Evolutionary conservation across 352 stramenopile species (phyloP).

Genomic region (Phytophthora aleatoria): DNA sequence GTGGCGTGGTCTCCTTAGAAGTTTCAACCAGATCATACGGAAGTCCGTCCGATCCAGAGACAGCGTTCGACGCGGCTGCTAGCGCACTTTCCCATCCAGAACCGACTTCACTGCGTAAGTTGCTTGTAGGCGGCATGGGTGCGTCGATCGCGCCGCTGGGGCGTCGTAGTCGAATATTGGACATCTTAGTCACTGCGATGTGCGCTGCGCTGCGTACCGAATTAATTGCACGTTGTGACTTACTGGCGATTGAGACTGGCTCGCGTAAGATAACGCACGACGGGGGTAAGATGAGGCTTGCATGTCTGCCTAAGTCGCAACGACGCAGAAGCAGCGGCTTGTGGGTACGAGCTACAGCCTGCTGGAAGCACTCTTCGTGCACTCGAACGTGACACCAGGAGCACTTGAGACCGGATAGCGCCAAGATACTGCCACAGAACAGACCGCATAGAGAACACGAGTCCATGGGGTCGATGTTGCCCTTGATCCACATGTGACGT

Average conservation of each 20-base stretch:
- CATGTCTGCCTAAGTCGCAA: conserved; percentile 77
- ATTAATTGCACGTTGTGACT: conserved; percentile 70
- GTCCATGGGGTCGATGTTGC: conserved; percentile 86
- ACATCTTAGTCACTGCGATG: conserved; percentile 76
- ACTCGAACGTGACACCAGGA: conserved; percentile 83
- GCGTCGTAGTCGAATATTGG: conserved; percentile 65
- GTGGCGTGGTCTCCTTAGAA: conserved; percentile 52
- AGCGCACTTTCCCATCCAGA: conserved; percentile 19
- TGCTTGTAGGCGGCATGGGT: conserved; percentile 24
- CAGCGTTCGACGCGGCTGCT: conserved; percentile 20
- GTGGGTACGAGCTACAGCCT: conserved; percentile 37
- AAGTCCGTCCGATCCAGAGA: conserved; percentile 34
- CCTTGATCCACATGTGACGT: conserved; percentile 77
- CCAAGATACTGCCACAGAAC: conserved; percentile 83
- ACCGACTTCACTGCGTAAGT: conserved; percentile 14
- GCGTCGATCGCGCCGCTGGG: conserved; percentile 8
- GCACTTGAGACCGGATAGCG: conserved; percentile 81
- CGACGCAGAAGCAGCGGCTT: conserved; percentile 44
- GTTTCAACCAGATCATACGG: conserved; percentile 65
- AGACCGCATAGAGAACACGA: conserved; percentile 77
- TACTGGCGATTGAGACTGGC: conserved; percentile 41
- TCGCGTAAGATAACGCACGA: conserved; percentile 59
- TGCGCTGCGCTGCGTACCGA: conserved; percentile 69
- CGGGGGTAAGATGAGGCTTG: conserved; percentile 67
- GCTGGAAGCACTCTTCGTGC: conserved; percentile 78